phyloP scores from a whole-genome alignment of 495 filamentous ascomycete species.

The Aspergillus ellipticus region DNA sequence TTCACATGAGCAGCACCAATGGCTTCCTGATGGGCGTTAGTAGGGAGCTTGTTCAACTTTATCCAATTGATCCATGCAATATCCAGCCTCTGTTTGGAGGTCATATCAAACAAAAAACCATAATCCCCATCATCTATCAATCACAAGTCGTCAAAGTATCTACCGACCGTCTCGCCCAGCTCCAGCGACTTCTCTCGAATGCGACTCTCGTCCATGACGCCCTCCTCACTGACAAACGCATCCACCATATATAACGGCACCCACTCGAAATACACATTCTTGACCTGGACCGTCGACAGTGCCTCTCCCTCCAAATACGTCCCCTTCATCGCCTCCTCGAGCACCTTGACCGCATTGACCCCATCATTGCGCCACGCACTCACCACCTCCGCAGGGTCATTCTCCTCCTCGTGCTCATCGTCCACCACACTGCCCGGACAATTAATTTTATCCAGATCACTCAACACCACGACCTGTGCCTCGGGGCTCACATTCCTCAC shows the following conservation, averaged over 20 bases:
- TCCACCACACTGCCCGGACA: conserved; percentile 33
- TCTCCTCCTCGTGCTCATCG: conserved; percentile 45
- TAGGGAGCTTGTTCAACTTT: too few relatives aligned
- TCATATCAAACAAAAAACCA: too few relatives aligned
- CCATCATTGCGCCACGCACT: conserved; percentile 38
- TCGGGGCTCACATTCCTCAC: conserved; percentile 40
- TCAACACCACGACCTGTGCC: conserved; percentile 50
- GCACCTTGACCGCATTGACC: conserved; percentile 20
- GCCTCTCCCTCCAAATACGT: background rate
- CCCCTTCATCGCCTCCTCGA: conserved; percentile 15
- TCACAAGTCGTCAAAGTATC: conserved; percentile 35
- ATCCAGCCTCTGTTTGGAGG: too few relatives aligned
- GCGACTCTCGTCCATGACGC: conserved; percentile 23
- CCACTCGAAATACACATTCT: conserved; percentile 68
- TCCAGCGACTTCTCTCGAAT: conserved; percentile 29
- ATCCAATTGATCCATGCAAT: too few relatives aligned
- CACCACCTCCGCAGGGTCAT: conserved; percentile 44
- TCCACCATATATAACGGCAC: conserved; percentile 50
- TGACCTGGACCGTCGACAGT: conserved; percentile 33
- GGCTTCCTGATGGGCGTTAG: too few relatives aligned
- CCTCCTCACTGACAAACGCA: conserved; percentile 54
- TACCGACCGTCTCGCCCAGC: conserved; percentile 24
- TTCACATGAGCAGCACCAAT: too few relatives aligned
- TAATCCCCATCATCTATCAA: too few relatives aligned
- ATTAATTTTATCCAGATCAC: conserved; percentile 59